Base-by-base conservation (phyloP, 176 grass and related monocot species). In the Lolium multiflorum region DNA sequence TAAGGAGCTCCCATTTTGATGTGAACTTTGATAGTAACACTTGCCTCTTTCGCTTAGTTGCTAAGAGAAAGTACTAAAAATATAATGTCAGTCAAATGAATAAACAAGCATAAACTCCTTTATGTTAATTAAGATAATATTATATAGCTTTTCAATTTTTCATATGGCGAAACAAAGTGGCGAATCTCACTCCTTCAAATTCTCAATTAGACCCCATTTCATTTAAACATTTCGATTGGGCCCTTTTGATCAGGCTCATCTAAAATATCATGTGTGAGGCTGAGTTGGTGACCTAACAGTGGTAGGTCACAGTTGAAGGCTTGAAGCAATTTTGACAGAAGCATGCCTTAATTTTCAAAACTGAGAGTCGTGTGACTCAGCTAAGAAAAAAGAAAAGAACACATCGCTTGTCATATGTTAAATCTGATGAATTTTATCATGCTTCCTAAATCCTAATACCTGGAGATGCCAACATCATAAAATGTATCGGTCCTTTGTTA, bases 321-420 rank as follows among this genome's bases (percentile, higher is more conserved):
- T 35, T 66, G 63, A 86, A 71, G 47, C 22, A 79, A 60, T 48
- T 80, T 46, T 71, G 24, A 72, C 24, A 72, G 54, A 87, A 21
- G 18, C 20, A 79, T 43, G 50, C 66, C 62, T 26, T 70, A 46
- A 21, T 69, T 86, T 69, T 69, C 41, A 31, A 71, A 79, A 79
- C 28, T 37, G 38, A 70, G 24, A 71, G 54, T 49, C 1, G 4
- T 3, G 51, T 41, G 24, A 22, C 80, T 39, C 38, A 61, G 52
- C 62, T 78, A 58, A 31, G 12, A 24, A 59, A 72, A 15, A 58
- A 55, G 10, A 81, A 5, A 58, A 71, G 10, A 72, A 15, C 14
- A 47, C 57, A 79, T 17, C 7, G 6, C 66, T 72, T 59, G 51
- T 72, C 21, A 72, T 57, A 71, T 24, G 35, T 72, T 58, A 83